Percentiles rank a stretch among this genome's conserved stretches.
Evolutionary conservation across 202 grass and related monocot species (phyloP).

Genomic region (Digitaria exilis): DNA sequence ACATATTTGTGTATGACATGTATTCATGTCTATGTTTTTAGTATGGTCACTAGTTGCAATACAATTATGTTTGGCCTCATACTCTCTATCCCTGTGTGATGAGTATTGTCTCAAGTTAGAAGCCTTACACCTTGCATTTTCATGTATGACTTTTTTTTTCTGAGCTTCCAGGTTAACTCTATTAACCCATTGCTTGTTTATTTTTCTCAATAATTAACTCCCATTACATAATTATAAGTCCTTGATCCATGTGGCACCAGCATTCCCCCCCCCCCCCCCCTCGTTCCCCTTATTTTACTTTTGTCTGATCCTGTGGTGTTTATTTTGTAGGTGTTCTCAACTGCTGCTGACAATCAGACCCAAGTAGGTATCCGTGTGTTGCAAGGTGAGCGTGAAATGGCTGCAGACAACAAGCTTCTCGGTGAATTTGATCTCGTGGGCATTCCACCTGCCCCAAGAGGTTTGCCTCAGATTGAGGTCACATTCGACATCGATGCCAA

Average conservation of each 20-base stretch:
- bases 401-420: slow-evolving; percentile 64
- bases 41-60: not conserved
- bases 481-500: slow-evolving; percentile 73
- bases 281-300: not conserved
- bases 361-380: slow-evolving; percentile 69
- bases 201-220: not conserved
- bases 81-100: not conserved
- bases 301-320: not conserved
- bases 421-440: slow-evolving; percentile 71
- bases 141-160: not conserved
- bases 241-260: not conserved
- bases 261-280: too few species aligned
- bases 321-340: slow-evolving; percentile 53
- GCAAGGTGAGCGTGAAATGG: slow-evolving; percentile 80
- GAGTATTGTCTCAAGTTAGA: not conserved
- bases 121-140: not conserved
- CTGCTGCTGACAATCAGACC: slow-evolving; percentile 75
- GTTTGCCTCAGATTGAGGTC: slow-evolving; percentile 68
- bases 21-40: not conserved
- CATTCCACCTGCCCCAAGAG: slow-evolving; percentile 66
- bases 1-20: not conserved
- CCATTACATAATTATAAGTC: not conserved
- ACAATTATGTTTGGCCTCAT: not conserved
- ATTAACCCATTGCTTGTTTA: not conserved
- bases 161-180: not conserved